Percentiles rank a stretch among this genome's conserved stretches.
These are phyloP conservation scores for Mortierella polycephala DNA, from an alignment of 371 early-diverging fungal species.

Conservation along the genomic window DNA sequence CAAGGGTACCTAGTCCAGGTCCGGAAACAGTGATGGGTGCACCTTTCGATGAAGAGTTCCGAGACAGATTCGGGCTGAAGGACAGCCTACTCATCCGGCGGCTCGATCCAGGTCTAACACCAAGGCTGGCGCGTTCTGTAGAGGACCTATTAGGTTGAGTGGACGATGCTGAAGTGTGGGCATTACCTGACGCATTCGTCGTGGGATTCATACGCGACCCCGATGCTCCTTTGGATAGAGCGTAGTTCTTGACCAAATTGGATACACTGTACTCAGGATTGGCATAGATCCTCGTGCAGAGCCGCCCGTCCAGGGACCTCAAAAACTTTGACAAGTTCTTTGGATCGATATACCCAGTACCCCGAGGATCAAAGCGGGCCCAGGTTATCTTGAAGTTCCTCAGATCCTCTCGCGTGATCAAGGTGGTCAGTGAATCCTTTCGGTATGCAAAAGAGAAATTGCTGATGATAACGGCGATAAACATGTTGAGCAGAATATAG, in stretches of 20 bases:
- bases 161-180: conserved; percentile 12
- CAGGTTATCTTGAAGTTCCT: conserved; percentile 64
- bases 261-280: conserved; percentile 51
- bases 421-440: conserved; percentile 58
- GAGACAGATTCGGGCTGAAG: conserved; percentile 17
- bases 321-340: conserved; percentile 58
- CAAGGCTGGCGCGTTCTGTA: conserved; percentile 3
- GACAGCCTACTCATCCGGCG: conserved; percentile 17
- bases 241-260: conserved; percentile 43
- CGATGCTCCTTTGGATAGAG: background rate
- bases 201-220: background rate
- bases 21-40: conserved; percentile 26
- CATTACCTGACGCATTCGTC: background rate
- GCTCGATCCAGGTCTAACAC: conserved; percentile 6
- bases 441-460: conserved; percentile 68
- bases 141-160: conserved; percentile 10
- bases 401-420: conserved; percentile 63
- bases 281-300: conserved; percentile 59
- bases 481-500: conserved; percentile 64
- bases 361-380: conserved; percentile 59
- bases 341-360: conserved; percentile 60
- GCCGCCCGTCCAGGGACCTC: conserved; percentile 58
- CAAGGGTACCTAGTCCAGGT: background rate
- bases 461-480: conserved; percentile 67
- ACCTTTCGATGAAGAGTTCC: conserved; percentile 1